Evolutionary conservation across 495 filamentous ascomycete species (phyloP).

Genomic region (Neohortaea acidophila): DNA sequence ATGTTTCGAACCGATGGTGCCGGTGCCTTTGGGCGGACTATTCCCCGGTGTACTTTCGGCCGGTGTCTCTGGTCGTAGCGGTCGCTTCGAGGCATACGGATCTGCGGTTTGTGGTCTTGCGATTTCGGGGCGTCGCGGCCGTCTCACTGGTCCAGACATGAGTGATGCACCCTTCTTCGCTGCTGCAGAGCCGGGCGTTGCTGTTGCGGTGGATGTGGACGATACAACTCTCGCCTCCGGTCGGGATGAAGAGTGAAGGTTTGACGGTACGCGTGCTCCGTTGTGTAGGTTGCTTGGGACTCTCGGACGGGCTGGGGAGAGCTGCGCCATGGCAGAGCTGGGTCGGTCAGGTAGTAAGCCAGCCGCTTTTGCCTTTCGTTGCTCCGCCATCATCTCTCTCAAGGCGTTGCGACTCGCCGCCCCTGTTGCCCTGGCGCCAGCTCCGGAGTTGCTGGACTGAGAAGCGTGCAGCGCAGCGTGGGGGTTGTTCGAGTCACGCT

Average conservation of each 20-base stretch:
- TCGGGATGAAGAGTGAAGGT: conserved; percentile 28
- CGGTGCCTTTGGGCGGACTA: conserved; percentile 29
- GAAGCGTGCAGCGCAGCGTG: conserved; percentile 34
- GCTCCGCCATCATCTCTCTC: conserved; percentile 69
- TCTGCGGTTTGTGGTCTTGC: conserved; percentile 44
- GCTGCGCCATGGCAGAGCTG: conserved; percentile 55
- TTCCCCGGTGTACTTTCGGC: conserved; percentile 28
- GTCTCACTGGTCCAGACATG: conserved; percentile 45
- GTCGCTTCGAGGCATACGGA: conserved; percentile 33
- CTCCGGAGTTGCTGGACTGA: conserved; percentile 27
- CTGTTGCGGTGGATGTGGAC: conserved; percentile 18
- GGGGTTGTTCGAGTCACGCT: conserved; percentile 69
- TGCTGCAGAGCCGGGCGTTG: conserved; percentile 18
- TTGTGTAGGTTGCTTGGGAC: conserved; percentile 14
- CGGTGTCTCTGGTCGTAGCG: conserved; percentile 27
- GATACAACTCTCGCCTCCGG: conserved; percentile 19
- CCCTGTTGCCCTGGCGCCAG: conserved; percentile 33
- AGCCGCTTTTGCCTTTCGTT: conserved; percentile 50
- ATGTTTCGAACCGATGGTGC: conserved; percentile 23
- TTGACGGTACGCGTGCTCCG: conserved; percentile 6
- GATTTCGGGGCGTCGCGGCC: conserved; percentile 37
- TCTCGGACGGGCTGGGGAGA: conserved; percentile 40
- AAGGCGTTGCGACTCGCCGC: conserved; percentile 39
- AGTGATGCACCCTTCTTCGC: conserved; percentile 28
- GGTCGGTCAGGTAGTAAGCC: conserved; percentile 52